A percentile compares a stretch with the other conserved stretches of the same genome.
These are phyloP conservation scores for Stereocaulon alpinum DNA, from an alignment of 495 filamentous ascomycete species.

Conservation along the genomic window DNA sequence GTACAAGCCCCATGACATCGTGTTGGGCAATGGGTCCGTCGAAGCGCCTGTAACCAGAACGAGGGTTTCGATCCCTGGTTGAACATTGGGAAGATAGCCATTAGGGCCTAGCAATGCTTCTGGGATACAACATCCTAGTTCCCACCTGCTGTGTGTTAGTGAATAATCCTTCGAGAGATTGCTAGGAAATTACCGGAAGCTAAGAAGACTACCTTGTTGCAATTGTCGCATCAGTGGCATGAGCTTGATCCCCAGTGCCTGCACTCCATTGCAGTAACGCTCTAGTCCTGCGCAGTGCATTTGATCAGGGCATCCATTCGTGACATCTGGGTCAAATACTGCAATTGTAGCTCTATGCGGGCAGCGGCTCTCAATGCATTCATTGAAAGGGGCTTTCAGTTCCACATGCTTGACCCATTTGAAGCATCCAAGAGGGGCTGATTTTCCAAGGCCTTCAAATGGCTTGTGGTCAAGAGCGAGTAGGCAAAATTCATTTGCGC, in stretches of 20 bases:
- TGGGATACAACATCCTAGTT: neutral
- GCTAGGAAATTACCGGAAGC: neutral
- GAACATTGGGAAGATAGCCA: neutral
- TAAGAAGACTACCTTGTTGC: neutral
- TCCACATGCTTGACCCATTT: neutral
- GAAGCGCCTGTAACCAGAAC: neutral
- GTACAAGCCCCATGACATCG: too few species aligned
- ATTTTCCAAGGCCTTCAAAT: neutral
- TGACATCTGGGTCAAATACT: too few species aligned
- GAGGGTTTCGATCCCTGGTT: neutral
- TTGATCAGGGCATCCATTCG: too few species aligned
- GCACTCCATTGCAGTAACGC: neutral
- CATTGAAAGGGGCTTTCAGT: neutral
- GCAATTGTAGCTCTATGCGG: neutral
- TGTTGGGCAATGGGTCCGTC: too few species aligned
- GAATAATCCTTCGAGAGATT: too few species aligned
- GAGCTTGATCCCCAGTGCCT: neutral
- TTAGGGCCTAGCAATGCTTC: neutral
- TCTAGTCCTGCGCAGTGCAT: too few species aligned
- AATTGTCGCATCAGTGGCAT: neutral
- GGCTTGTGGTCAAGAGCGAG: neutral
- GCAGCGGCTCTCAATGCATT: neutral
- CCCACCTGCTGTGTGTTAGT: neutral
- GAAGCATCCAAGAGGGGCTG: neutral
- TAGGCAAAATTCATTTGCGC: neutral